Percentiles rank a stretch among this genome's conserved stretches.
These are phyloP conservation scores for Kockiozyma suomiensis DNA, from an alignment of 805 yeast species.

Conservation along the genomic window DNA sequence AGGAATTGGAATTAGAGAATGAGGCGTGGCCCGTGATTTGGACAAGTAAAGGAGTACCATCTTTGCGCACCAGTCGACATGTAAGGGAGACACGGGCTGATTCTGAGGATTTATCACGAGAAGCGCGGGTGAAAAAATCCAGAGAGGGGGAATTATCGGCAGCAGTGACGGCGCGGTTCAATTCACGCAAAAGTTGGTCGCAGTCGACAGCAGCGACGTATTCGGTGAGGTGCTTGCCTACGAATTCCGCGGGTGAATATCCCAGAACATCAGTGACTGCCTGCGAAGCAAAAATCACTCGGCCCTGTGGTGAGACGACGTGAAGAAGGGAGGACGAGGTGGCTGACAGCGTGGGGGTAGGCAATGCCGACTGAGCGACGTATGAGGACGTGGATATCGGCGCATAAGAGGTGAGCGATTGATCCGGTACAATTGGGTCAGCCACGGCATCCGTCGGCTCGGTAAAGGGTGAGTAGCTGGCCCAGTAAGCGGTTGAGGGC, in stretches of 20 bases:
- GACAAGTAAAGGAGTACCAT: constrained; percentile 10
- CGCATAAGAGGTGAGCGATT: not conserved
- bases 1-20: not conserved
- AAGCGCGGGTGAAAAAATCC: not conserved
- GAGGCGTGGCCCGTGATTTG: constrained; percentile 26
- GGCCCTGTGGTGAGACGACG: constrained; percentile 7
- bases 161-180: constrained; percentile 23
- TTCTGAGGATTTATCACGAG: not conserved
- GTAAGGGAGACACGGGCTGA: constrained; percentile 11
- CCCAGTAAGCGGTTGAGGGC: not conserved
- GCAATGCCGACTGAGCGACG: not conserved
- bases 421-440: not conserved
- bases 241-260: constrained; percentile 22
- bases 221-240: constrained; percentile 19
- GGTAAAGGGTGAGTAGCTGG: not conserved
- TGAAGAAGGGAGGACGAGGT: constrained; percentile 3
- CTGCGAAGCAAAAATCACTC: constrained; percentile 27
- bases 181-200: constrained; percentile 19
- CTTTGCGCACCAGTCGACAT: constrained; percentile 16
- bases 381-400: not conserved
- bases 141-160: not conserved
- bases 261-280: constrained; percentile 27
- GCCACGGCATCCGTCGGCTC: not conserved
- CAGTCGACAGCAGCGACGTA: constrained; percentile 26
- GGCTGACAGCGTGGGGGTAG: constrained; percentile 5